A percentile compares a stretch with the other conserved stretches of the same genome.
Evolutionary conservation across 192 early-diverging fungal genomes (phyloP).

Genomic region (Mortierella hygrophila): DNA sequence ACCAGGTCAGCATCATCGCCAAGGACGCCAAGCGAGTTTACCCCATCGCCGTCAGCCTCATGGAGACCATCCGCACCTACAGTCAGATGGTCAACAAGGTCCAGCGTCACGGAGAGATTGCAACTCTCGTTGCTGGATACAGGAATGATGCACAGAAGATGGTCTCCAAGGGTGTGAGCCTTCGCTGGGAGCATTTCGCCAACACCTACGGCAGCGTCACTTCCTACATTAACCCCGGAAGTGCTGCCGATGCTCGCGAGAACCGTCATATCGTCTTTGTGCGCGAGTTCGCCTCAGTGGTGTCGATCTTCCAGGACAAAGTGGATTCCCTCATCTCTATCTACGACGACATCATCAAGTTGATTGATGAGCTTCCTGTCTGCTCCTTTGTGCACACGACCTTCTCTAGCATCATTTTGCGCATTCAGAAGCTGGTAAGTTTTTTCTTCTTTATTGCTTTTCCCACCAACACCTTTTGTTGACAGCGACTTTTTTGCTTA

Average conservation of each 20-base stretch:
- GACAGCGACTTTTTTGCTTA: neutral
- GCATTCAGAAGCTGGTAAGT: conserved; percentile 86
- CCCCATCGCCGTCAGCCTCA: conserved; percentile 97
- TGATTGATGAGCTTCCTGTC: conserved; percentile 86
- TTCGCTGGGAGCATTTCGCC: conserved; percentile 97
- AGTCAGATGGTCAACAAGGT: conserved; percentile 86
- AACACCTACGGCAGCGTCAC: conserved; percentile 68
- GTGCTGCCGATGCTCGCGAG: conserved; percentile 74
- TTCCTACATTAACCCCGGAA: conserved; percentile 43
- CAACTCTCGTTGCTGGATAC: conserved; percentile 91
- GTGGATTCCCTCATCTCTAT: conserved; percentile 85
- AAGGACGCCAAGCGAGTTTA: conserved; percentile 98
- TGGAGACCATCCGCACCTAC: conserved; percentile 95
- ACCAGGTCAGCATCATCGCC: conserved; percentile 88
- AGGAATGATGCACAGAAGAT: conserved; percentile 92
- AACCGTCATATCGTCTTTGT: conserved; percentile 95
- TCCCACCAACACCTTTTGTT: neutral
- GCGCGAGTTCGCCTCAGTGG: conserved; percentile 90
- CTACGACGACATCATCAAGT: conserved; percentile 84
- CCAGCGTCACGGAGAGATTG: conserved; percentile 79
- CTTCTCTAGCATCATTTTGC: conserved; percentile 78
- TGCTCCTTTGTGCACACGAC: conserved; percentile 80
- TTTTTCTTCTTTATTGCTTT: neutral
- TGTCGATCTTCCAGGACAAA: conserved; percentile 97
- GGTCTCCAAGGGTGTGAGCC: conserved; percentile 82